Conservation (phyloP, 306 rosid species). For the Neltuma alba region DNA sequence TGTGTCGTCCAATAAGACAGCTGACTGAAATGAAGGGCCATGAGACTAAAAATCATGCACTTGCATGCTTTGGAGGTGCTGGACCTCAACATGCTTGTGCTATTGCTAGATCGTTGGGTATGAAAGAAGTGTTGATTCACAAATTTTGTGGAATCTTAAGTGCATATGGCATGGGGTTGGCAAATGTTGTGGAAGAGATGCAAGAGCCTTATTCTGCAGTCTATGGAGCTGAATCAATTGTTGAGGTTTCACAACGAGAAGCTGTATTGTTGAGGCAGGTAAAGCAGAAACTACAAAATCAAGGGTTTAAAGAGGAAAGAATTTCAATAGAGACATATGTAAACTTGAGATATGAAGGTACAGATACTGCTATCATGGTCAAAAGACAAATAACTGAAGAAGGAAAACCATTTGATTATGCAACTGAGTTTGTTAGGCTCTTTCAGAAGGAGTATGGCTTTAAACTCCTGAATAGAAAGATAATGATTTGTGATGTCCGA, state of each 20-base stretch:
- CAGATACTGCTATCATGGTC: constrained; percentile 95
- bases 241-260: constrained; percentile 66
- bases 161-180: constrained; percentile 98
- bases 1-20: constrained; percentile 96
- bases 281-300: constrained; percentile 67
- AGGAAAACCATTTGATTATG: constrained; percentile 56
- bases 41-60: constrained; percentile 91
- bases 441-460: constrained; percentile 93
- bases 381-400: constrained; percentile 48
- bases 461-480: constrained; percentile 70
- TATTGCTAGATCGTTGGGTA: constrained; percentile 90
- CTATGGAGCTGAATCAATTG: constrained; percentile 59
- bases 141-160: constrained; percentile 91
- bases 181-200: constrained; percentile 94
- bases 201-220: constrained; percentile 89
- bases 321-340: constrained; percentile 65
- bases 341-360: constrained; percentile 93
- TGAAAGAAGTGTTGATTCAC: constrained; percentile 91
- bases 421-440: constrained; percentile 66
- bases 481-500: constrained; percentile 78
- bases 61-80: constrained; percentile 99
- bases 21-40: constrained; percentile 98
- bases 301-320: constrained; percentile 76
- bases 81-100: constrained; percentile 99
- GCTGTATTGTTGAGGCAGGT: constrained; percentile 63